Evolutionary conservation across 768 basidiomycete genomes (phyloP), one percentile per base, ranked within the genome.

Genomic region (Agaricus sinodeliciosus): DNA sequence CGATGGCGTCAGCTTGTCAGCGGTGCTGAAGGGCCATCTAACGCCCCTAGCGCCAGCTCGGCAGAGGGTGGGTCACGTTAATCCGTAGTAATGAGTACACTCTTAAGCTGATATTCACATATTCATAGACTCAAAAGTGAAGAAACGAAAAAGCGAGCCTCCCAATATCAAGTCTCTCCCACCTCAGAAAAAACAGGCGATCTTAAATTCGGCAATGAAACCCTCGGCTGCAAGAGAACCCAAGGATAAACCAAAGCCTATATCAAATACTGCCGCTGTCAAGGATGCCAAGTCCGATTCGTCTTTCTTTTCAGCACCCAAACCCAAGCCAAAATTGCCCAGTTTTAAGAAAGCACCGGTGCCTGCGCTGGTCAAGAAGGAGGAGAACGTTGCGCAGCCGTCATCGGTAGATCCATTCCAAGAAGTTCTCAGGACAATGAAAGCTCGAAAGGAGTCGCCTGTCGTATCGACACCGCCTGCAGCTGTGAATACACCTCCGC

Each of bases 301-400:
- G 43, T 90, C 87, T 1, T 92, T 93, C 68, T 93, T 93, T 68
- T 91, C 90, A 49, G 85, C 86, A 37, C 87, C 89, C 4, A 92
- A 91, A 64, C 80, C 84, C 16, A 91, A 90, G 62, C 80, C 85
- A 27, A 89, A 87, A 67, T 72, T 93, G 18, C 90, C 90, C 9
- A 89, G 79, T 51, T 93, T 93, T 75, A 91, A 85, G 72, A 93
- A 92, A 67, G 85, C 83, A 9, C 77, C 69, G 7, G 52, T 60
- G 0, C 58, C 67, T 7, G 47, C 59, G 3, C 65, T 60, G 49
- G 62, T 62, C 48, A 77, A 76, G 60, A 80, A 82, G 71, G 83
- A 81, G 51, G 79, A 79, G 56, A 86, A 86, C 63, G 72, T 85
- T 25, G 83, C 90, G 31, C 84, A 88, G 67, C 86, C 89, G 2